Evolutionary conservation across 768 basidiomycete genomes (phyloP), one percentile per base, ranked within the genome.

Genomic region (Kwoniella bestiolae): DNA sequence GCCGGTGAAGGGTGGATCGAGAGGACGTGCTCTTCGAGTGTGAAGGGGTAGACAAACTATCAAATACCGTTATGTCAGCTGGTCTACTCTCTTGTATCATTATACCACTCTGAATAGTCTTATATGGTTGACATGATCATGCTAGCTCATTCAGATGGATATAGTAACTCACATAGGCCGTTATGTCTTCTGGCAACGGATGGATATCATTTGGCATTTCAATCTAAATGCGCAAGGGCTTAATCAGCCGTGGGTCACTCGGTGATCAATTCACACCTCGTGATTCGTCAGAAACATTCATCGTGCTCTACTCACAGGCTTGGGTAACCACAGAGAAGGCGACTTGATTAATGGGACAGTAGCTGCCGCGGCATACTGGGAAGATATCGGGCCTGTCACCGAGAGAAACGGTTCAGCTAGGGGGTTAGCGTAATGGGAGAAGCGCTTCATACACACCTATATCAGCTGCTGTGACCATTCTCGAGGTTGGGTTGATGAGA

Each of bases 21-120:
- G 57, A 94, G 80, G 69, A 92, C 84, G 77, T 95, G 94, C 0
- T 88, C 86, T 75, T 98, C 95, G 56, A 98, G 86, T 3, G 93
- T 90, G 84, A 92, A 97, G 1, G 95, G 94, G 75, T 97, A 98
- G 46, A 91, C 95, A 74, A 97, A 96, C 94, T 98, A 78, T 32
- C 3, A 34, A 31, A 18, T 28, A 9, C 28, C 6, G 21, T 21
- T 11, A n/a, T n/a, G 51, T 53, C 11, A 38, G 35, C 9, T 38
- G 11, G n/a, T n/a, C n/a, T 3, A 38, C 47, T 21, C 2, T 21
- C 3, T 2, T n/a, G n/a, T n/a, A n/a, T n/a, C n/a, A n/a, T n/a
- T n/a, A n/a, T n/a, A n/a, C n/a, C n/a, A n/a, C n/a, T n/a, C n/a
- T n/a, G n/a, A n/a, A n/a, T n/a, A n/a, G n/a, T n/a, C n/a, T n/a